Base-by-base conservation (phyloP, 2,329 filamentous ascomycete genomes). In the Pseudogymnoascus sp. region DNA sequence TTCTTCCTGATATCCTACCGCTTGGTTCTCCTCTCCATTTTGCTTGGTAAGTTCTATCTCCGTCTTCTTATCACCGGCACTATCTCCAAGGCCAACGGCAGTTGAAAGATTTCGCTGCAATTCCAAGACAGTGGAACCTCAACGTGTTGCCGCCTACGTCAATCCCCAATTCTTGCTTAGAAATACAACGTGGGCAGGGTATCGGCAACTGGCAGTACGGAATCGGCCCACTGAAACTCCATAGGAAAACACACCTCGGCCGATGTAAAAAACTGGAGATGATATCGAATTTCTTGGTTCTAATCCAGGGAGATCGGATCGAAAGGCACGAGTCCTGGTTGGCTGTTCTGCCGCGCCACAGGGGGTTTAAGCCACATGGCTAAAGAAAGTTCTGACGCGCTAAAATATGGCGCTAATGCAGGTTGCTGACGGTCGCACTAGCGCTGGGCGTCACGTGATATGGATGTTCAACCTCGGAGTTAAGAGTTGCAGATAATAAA, bases 361-460 rank as follows among this genome's bases (percentile, higher is more conserved):
- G 47, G 47, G 47, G 47, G 47, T 33, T 33, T 6, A 18, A 53
- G 47, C 47, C 47, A 53, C 47, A 53, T 53, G 47, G 47, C 9
- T 33, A 53, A 53, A 53, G 47, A 33, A 50, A 33, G 43, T 33
- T 50, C 43, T 50, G 43, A 50, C 25, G 25, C 43, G 25, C 43
- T 50, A 50, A 50, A 8, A 12, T 33, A 8, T 15, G 7, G n/a
- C 43, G 43, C 43, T 50, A 50, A 50, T 50, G 43, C 43, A 50
- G 8, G 25, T 9, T 50, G 43, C 43, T 50, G 2, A 50, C 9
- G 43, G 43, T 33, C n/a, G 25, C n/a, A 15, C 25, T 30, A 50
- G 9, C 4, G 8, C 5, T 0, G 11, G 2, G 2, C 7, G 2
- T 3, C 43, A 50, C 43, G 43, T 50, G 43, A 50, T 30, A 18